These are phyloP conservation scores for Fusarium cicatricum DNA, from an alignment of 2,329 filamentous ascomycete genomes.

Conservation along the genomic window DNA sequence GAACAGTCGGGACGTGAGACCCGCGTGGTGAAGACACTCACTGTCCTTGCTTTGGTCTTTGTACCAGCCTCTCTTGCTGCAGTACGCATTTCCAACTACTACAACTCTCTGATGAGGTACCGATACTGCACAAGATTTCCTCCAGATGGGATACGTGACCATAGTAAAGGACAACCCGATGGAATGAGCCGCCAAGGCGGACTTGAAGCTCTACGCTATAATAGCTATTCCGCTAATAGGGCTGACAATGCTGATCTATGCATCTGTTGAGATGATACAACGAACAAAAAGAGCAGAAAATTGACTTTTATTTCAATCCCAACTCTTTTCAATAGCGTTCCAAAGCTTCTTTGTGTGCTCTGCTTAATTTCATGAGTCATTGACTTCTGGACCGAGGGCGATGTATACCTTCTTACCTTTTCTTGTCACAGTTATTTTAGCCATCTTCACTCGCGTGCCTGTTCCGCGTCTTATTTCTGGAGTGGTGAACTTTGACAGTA, in stretches of 20 bases:
- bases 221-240: conserved; percentile 3
- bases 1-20: neutral
- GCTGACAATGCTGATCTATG: conserved; percentile 6
- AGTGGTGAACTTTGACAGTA: neutral
- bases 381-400: neutral
- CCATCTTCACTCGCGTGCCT: neutral
- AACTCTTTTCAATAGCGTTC: neutral
- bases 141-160: conserved; percentile 3
- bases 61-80: conserved; percentile 1
- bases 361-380: neutral
- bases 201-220: conserved; percentile 4
- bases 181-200: neutral
- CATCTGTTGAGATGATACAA: neutral
- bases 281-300: neutral
- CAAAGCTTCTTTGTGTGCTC: neutral
- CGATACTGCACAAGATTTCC: neutral
- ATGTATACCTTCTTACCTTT: neutral
- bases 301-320: neutral
- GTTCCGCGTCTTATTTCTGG: neutral
- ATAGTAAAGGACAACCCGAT: neutral
- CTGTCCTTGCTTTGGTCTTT: conserved; percentile 6
- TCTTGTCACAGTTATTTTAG: neutral
- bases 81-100: neutral
- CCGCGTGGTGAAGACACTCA: conserved; percentile 7
- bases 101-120: neutral